phyloP scores from a whole-genome alignment of 2,329 filamentous ascomycete species.

The Metarhizium humberi region DNA sequence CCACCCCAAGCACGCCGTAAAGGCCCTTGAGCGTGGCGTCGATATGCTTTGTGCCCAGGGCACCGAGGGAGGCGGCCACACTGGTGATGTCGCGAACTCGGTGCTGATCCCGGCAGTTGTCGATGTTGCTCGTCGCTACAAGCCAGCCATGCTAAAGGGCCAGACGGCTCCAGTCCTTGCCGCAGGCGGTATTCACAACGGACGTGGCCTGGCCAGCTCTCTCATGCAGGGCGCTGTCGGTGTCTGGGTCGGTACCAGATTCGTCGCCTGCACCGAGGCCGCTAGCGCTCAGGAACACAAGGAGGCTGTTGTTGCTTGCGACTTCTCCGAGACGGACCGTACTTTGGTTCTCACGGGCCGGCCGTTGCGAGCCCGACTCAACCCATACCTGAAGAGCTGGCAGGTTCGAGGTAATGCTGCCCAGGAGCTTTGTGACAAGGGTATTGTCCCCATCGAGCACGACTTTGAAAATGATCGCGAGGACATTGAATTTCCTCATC shows the following conservation, averaged over 20 bases:
- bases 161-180: constrained; percentile 72
- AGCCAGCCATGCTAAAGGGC: constrained; percentile 59
- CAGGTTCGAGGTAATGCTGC: constrained; percentile 68
- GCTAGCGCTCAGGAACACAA: constrained; percentile 77
- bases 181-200: constrained; percentile 80
- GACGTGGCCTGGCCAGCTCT: constrained; percentile 67
- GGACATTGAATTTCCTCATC: constrained; percentile 75
- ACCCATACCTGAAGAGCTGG: constrained; percentile 78
- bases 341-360: constrained; percentile 77
- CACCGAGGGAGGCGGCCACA: constrained; percentile 88
- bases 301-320: constrained; percentile 69
- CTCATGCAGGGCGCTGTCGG: constrained; percentile 83
- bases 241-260: constrained; percentile 91
- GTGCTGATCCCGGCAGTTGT: constrained; percentile 81
- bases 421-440: constrained; percentile 62
- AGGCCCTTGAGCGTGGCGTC: constrained; percentile 77
- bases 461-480: constrained; percentile 69
- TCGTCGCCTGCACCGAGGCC: constrained; percentile 76
- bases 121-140: constrained; percentile 68
- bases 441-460: constrained; percentile 71
- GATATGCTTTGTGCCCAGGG: constrained; percentile 91
- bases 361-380: constrained; percentile 70
- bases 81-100: constrained; percentile 76
- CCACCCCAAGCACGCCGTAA: constrained; percentile 81
- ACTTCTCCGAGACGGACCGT: constrained; percentile 68